These are phyloP conservation scores for Pythium aristosporum DNA, from an alignment of 352 stramenopile species.

Conservation along the genomic window DNA sequence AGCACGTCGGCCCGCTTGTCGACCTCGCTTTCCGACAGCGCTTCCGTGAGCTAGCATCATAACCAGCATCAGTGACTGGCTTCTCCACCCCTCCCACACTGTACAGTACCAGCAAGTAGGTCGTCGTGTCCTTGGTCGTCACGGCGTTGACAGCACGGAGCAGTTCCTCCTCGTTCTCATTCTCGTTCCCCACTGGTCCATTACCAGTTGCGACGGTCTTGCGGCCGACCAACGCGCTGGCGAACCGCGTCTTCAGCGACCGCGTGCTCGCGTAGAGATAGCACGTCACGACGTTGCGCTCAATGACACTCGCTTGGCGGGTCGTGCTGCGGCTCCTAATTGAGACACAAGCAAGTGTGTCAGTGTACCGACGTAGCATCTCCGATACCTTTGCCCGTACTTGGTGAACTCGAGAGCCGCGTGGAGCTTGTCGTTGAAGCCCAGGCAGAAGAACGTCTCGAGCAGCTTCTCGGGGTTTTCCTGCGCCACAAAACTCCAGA, in stretches of 20 bases:
- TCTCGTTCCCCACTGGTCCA: constrained; percentile 1
- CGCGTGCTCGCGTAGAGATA: constrained; percentile 55
- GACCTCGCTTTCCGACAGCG: constrained; percentile 57
- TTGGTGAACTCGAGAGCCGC: constrained; percentile 68
- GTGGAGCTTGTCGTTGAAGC: constrained; percentile 74
- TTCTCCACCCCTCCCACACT: background rate
- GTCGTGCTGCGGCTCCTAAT: constrained; percentile 53
- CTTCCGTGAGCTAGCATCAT: constrained; percentile 58
- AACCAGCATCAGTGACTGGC: background rate
- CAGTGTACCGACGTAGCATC: background rate
- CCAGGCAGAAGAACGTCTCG: constrained; percentile 79
- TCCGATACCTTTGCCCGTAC: constrained; percentile 1
- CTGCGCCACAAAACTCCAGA: constrained; percentile 72
- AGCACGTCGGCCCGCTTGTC: constrained; percentile 73
- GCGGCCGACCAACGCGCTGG: constrained; percentile 49
- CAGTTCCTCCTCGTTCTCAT: constrained; percentile 28
- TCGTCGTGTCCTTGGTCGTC: constrained; percentile 43
- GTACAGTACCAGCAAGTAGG: constrained; percentile 58
- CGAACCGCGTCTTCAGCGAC: constrained; percentile 54
- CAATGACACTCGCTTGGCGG: constrained; percentile 52
- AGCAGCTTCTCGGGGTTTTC: constrained; percentile 75
- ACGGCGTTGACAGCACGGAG: constrained; percentile 60
- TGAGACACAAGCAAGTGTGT: background rate
- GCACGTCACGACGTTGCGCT: constrained; percentile 71
- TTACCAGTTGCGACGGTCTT: constrained; percentile 26